phyloP scores from a whole-genome alignment of 345 rosid species.

The Pistacia vera region DNA sequence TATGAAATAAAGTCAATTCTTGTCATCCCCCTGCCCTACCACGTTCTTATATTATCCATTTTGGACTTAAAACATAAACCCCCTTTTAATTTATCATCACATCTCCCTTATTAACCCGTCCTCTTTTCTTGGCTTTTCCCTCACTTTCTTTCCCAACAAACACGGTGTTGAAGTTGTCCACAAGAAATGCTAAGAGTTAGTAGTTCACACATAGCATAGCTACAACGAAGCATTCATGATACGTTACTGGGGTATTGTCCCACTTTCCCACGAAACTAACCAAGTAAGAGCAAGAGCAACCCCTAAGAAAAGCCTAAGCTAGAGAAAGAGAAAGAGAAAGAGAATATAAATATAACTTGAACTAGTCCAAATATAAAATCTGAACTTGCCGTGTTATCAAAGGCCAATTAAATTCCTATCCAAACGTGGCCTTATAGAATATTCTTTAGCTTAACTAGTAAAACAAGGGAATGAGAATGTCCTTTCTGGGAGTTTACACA shows the following conservation, averaged over 20 bases:
- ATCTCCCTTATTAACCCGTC: neutral
- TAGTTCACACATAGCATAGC: neutral
- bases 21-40: neutral
- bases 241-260: slow-evolving; percentile 10
- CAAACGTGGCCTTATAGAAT: slow-evolving; percentile 19
- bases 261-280: slow-evolving; percentile 25
- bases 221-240: slow-evolving; percentile 1
- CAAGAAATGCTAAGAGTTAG: neutral
- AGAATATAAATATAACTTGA: neutral
- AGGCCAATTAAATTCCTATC: neutral
- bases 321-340: neutral
- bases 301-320: neutral
- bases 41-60: neutral
- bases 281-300: neutral
- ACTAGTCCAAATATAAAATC: too few species aligned
- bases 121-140: neutral
- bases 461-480: slow-evolving; percentile 21
- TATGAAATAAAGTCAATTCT: neutral
- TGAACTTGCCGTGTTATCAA: slow-evolving; percentile 8
- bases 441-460: slow-evolving; percentile 25
- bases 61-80: neutral
- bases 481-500: neutral
- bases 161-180: slow-evolving; percentile 1
- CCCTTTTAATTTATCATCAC: neutral
- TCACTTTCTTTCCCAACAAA: slow-evolving; percentile 13